These are phyloP conservation scores for Gnaphalium uliginosum DNA, from an alignment of 129 eudicot genomes.

Conservation along the genomic window DNA sequence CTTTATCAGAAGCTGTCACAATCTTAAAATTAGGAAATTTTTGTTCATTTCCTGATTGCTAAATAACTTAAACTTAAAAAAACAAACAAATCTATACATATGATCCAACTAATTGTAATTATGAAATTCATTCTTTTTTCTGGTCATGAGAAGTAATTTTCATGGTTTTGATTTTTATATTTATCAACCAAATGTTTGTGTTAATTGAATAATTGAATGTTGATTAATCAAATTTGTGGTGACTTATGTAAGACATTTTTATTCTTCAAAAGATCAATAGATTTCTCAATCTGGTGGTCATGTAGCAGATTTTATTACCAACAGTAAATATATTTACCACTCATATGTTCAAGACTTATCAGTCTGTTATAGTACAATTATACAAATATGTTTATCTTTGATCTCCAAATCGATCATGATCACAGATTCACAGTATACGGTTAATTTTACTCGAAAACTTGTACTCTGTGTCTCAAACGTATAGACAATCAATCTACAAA, in stretches of 20 bases:
- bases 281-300: too few species aligned
- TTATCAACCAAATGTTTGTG: conserved; percentile 27
- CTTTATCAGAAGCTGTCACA: conserved; percentile 65
- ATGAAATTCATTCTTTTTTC: conserved; percentile 23
- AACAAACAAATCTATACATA: background rate
- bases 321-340: too few species aligned
- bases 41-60: conserved; percentile 3
- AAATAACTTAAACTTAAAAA: conserved; percentile 18
- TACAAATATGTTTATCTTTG: too few species aligned
- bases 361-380: too few species aligned
- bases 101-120: conserved; percentile 42
- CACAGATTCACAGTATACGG: too few species aligned
- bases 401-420: too few species aligned
- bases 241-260: too few species aligned
- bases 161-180: conserved; percentile 24
- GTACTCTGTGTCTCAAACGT: too few species aligned
- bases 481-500: too few species aligned
- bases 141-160: conserved; percentile 31
- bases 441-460: too few species aligned
- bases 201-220: conserved; percentile 15
- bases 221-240: background rate
- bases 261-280: background rate
- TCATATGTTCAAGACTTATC: too few species aligned
- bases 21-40: conserved; percentile 26
- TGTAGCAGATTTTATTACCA: too few species aligned